Evolutionary conservation across 495 filamentous ascomycete species (phyloP), one percentile per base, ranked within the genome.

Genomic region (Penicillium alfredii): DNA sequence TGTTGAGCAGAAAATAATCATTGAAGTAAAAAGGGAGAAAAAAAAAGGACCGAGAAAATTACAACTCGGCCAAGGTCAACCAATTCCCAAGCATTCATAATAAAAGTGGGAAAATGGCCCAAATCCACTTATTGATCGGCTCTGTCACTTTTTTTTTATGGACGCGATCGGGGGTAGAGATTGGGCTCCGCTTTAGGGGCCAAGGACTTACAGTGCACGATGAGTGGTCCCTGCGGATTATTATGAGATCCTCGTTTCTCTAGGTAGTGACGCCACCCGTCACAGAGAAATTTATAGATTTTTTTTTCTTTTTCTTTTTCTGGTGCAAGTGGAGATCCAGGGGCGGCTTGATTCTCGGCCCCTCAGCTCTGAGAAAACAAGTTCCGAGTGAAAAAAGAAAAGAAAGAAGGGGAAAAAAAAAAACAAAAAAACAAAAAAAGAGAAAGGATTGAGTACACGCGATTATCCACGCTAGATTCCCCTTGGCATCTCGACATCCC

Each of bases 1-100:
- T 37, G 33, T 41, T n/a, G 15, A 45, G 45, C 36, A 41, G 37
- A 47, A 47, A 54, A 54, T n/a, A n/a, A n/a, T n/a, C n/a, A n/a
- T n/a, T n/a, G n/a, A n/a, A n/a, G n/a, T n/a, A n/a, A n/a, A n/a
- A n/a, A n/a, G n/a, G n/a, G n/a, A n/a, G n/a, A n/a, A n/a, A n/a
- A n/a, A n/a, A n/a, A 40, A 47, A 48, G 44, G 35, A 38, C 16
- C 23, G 4, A 17, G 25, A 22, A 30, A 17, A 27, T 11, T n/a
- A 8, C 6, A 8, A 13, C 28, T 2, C 9, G 36, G 25, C 16
- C 23, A 12, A 23, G 28, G 15, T 11, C 10, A 42, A 12, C 8
- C 12, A 20, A 47, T 25, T 37, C 17, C n/a, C n/a, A n/a, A n/a
- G n/a, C n/a, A n/a, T n/a, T n/a, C n/a, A 34, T 35, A 35, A 25